Evolutionary conservation across 176 grass and related monocot species (phyloP), one percentile per base, ranked within the genome.

Genomic region (Tillandsia fasciculata): DNA sequence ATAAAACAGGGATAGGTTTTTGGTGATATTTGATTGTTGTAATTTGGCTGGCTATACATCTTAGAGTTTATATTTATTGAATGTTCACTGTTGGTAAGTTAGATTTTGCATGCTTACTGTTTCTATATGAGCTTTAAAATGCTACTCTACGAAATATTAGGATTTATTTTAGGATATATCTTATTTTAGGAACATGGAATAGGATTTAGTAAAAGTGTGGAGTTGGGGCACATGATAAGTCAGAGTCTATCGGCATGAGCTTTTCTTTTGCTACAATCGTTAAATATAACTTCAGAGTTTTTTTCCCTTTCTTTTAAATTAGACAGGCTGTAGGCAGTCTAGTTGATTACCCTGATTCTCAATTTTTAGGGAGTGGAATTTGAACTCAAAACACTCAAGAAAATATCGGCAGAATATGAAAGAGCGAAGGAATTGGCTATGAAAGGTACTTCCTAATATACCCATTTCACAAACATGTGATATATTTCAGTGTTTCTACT

Each of bases 351-450:
- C 63, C 74, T 49, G 66, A 73, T 73, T 63, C 87, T 11, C 23
- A 29, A 68, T 3, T 85, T 63, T 50, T 51, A 95, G 91, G 81
- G 83, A 42, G 61, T 2, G 3, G 87, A 90, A 74, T 57, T 90
- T 74, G 84, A 95, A 68, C 74, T 87, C 65, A 73, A 64, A 79
- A 87, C 28, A 69, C 75, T 90, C 67, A 83, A 87, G 73, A 90
- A 90, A 70, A 78, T 87, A 67, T 85, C 83, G 27, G 70, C n/a
- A 6, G 87, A 85, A 64, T 96, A 96, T 64, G 87, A 71, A 33
- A 70, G 84, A 79, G 87, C 87, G 13, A 96, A 96, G 70, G 70
- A 89, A 85, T 66, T 64, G 20, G 84, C 79, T 2, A 72, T 90
- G 28, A 63, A 80, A 78, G 91, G 87, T 96, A 72, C 68, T 53